Evolutionary conservation across 2,329 filamentous ascomycete genomes (phyloP).

Genomic region (Epichloe gansuensis): DNA sequence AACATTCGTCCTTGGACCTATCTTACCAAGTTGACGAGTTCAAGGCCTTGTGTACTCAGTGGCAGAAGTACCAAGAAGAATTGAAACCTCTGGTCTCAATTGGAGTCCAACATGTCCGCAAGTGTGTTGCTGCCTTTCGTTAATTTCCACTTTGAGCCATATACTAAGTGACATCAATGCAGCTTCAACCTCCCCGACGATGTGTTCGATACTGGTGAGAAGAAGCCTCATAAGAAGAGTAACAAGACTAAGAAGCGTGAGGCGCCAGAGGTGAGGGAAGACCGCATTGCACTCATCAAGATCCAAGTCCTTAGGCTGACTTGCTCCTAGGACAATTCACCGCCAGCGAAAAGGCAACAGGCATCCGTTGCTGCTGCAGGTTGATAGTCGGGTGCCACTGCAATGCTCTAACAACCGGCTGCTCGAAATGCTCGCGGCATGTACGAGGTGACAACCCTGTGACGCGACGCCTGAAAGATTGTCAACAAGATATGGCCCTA

Average conservation of each 20-base stretch:
- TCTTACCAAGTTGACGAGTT: constrained; percentile 77
- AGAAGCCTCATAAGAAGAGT: constrained; percentile 49
- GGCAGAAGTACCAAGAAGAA: constrained; percentile 63
- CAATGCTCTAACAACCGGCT: not conserved
- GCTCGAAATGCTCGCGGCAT: not conserved
- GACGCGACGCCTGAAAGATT: not conserved
- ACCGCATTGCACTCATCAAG: constrained; percentile 3
- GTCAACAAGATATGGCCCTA: constrained; percentile 3
- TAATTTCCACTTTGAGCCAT: not conserved
- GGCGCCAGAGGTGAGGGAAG: constrained; percentile 30
- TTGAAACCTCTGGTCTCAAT: constrained; percentile 50
- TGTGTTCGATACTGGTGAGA: constrained; percentile 72
- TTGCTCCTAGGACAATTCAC: constrained; percentile 21
- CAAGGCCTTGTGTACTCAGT: constrained; percentile 65
- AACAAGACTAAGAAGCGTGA: constrained; percentile 36
- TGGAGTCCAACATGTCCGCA: constrained; percentile 71
- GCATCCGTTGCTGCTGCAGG: constrained; percentile 28
- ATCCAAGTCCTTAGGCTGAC: constrained; percentile 15
- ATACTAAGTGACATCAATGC: not conserved
- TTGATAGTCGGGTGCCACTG: constrained; percentile 10
- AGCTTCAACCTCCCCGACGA: constrained; percentile 84
- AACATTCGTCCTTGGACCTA: constrained; percentile 50
- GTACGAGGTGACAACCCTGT: not conserved
- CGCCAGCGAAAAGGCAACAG: constrained; percentile 29
- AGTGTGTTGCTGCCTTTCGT: constrained; percentile 42